These are phyloP conservation scores for Chalaropsis ovoidea DNA, from an alignment of 2,329 filamentous ascomycete genomes.

Conservation along the genomic window DNA sequence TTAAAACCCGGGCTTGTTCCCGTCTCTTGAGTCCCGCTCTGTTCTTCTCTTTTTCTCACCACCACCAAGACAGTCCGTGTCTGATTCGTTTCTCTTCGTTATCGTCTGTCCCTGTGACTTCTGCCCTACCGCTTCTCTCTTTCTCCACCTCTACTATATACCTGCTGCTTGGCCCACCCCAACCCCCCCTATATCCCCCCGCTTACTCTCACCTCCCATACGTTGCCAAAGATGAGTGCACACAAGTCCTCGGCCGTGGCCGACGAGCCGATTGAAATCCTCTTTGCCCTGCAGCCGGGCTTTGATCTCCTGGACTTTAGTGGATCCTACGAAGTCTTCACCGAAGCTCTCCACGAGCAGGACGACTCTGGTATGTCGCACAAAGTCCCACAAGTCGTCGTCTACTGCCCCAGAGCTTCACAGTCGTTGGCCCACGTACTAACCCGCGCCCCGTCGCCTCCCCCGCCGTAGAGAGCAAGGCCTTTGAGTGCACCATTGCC, in stretches of 20 bases:
- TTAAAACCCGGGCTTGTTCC: conserved; percentile 4
- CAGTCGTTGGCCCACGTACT: neutral
- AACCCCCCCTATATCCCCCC: conserved; percentile 9
- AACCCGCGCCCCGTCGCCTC: neutral
- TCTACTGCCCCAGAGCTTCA: neutral
- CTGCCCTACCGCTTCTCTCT: neutral
- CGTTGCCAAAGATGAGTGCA: conserved; percentile 44
- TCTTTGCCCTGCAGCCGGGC: conserved; percentile 51
- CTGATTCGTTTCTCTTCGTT: neutral
- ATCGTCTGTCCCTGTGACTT: neutral
- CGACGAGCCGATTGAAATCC: conserved; percentile 50
- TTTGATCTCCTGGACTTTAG: conserved; percentile 51
- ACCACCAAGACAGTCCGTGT: neutral
- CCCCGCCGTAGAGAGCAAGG: conserved; percentile 39
- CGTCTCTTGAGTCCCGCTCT: neutral
- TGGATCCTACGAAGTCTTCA: conserved; percentile 45
- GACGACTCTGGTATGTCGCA: conserved; percentile 42
- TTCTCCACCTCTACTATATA: neutral
- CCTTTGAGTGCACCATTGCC: conserved; percentile 50
- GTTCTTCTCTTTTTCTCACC: neutral
- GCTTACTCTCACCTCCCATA: conserved; percentile 24
- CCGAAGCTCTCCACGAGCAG: conserved; percentile 43
- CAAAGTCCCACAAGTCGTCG: neutral
- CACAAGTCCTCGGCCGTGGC: conserved; percentile 49
- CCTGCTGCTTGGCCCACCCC: neutral